These are phyloP conservation scores for Entomophthora muscae DNA, from an alignment of 371 early-diverging fungal genomes.

Conservation along the genomic window DNA sequence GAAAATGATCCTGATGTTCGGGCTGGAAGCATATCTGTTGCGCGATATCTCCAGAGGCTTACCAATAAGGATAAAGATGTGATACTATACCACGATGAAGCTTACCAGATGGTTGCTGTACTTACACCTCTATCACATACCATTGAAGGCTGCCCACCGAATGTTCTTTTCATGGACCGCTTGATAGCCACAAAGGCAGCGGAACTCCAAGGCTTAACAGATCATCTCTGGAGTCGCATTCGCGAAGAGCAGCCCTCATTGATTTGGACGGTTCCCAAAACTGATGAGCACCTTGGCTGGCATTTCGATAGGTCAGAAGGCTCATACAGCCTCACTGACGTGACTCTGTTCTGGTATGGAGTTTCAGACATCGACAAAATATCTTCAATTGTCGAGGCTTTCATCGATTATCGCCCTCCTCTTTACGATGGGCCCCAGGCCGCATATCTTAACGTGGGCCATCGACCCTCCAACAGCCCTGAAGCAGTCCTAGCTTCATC, in stretches of 20 bases:
- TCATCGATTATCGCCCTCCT: background rate
- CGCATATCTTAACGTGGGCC: background rate
- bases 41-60: constrained; percentile 45
- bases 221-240: constrained; percentile 72
- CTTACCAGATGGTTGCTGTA: constrained; percentile 74
- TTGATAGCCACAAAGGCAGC: constrained; percentile 61
- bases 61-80: constrained; percentile 27
- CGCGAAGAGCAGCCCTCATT: constrained; percentile 48
- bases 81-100: constrained; percentile 63
- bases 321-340: constrained; percentile 41
- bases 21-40: constrained; percentile 46
- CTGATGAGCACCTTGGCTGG: constrained; percentile 50
- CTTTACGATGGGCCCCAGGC: background rate
- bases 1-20: constrained; percentile 48
- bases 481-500: background rate
- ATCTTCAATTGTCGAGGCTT: background rate
- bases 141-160: constrained; percentile 10
- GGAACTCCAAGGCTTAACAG: constrained; percentile 68
- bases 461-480: background rate
- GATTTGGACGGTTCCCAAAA: constrained; percentile 42
- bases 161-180: constrained; percentile 48
- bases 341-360: constrained; percentile 84
- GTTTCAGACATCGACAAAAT: constrained; percentile 55
- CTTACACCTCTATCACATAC: constrained; percentile 17
- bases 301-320: constrained; percentile 90